These are phyloP conservation scores for Trypanosoma conorhini DNA, from an alignment of 208 protist species.

Conservation along the genomic window DNA sequence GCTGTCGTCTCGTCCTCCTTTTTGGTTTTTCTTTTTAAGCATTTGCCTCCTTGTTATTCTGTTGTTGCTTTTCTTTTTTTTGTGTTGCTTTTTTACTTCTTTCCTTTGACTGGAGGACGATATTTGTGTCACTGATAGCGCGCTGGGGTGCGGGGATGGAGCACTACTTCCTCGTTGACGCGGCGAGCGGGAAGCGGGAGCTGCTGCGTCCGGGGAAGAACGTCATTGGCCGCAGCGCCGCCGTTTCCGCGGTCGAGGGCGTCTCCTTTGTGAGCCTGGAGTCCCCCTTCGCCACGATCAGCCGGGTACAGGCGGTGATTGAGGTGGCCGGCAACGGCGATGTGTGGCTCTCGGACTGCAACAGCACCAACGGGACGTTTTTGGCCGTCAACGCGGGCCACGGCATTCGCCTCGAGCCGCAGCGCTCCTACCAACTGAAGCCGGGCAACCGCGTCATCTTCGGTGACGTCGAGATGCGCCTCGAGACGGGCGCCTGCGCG, in stretches of 20 bases:
- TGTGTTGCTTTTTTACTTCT: constrained; percentile 1
- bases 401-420: constrained; percentile 62
- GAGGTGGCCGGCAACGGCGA: constrained; percentile 80
- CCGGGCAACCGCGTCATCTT: constrained; percentile 68
- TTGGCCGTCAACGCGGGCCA: constrained; percentile 47
- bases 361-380: constrained; percentile 88
- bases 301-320: constrained; percentile 80
- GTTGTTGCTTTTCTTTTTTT: constrained; percentile 2
- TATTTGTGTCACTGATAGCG: constrained; percentile 9
- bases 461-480: constrained; percentile 63
- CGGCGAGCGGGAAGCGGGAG: constrained; percentile 20
- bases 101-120: neutral
- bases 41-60: neutral
- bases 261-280: constrained; percentile 72
- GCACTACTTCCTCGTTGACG: constrained; percentile 44
- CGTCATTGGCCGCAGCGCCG: constrained; percentile 68
- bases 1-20: neutral
- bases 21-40: constrained; percentile 4
- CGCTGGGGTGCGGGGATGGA: constrained; percentile 8
- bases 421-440: constrained; percentile 79
- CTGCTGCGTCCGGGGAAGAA: constrained; percentile 60
- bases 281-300: constrained; percentile 60
- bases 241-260: constrained; percentile 36
- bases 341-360: constrained; percentile 82
- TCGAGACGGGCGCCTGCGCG: constrained; percentile 33